A percentile compares a stretch with the other conserved stretches of the same genome.
These are phyloP conservation scores for Lentinula raphanica DNA, from an alignment of 768 basidiomycete genomes.

Conservation along the genomic window DNA sequence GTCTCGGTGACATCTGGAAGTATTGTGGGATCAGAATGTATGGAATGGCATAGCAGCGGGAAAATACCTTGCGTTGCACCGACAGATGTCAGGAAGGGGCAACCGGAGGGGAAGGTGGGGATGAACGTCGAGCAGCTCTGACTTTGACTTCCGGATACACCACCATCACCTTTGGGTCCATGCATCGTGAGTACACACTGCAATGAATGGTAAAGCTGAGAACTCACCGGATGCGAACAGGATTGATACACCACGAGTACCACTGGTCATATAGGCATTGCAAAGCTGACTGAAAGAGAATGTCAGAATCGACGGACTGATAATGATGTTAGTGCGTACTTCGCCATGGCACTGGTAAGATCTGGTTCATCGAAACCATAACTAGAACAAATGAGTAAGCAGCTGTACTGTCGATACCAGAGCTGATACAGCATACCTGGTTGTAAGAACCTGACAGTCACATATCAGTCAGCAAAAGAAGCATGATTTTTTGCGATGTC, in stretches of 20 bases:
- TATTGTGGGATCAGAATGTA: background rate
- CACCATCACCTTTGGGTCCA: conserved; percentile 27
- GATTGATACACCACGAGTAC: conserved; percentile 44
- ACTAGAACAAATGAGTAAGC: conserved; percentile 14
- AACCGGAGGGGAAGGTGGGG: conserved; percentile 44
- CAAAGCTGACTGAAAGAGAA: conserved; percentile 17
- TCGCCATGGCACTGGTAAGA: conserved; percentile 15
- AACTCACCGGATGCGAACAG: conserved; percentile 44
- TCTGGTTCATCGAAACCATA: conserved; percentile 51
- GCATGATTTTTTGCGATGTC: background rate
- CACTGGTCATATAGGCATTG: conserved; percentile 29
- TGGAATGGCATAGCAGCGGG: background rate
- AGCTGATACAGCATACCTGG: conserved; percentile 10
- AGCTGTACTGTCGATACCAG: no score
- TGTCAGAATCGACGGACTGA: background rate
- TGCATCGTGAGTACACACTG: background rate
- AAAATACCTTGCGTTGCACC: background rate
- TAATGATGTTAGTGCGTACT: conserved; percentile 2
- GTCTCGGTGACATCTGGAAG: conserved; percentile 30
- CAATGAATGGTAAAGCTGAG: conserved; percentile 4
- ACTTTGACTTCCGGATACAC: conserved; percentile 9
- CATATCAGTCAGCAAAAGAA: background rate
- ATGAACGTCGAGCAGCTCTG: conserved; percentile 19
- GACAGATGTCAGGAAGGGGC: conserved; percentile 26
- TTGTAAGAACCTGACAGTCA: conserved; percentile 33